Base-by-base conservation (phyloP, 345 rosid genomes). In the Citropsis articulata region DNA sequence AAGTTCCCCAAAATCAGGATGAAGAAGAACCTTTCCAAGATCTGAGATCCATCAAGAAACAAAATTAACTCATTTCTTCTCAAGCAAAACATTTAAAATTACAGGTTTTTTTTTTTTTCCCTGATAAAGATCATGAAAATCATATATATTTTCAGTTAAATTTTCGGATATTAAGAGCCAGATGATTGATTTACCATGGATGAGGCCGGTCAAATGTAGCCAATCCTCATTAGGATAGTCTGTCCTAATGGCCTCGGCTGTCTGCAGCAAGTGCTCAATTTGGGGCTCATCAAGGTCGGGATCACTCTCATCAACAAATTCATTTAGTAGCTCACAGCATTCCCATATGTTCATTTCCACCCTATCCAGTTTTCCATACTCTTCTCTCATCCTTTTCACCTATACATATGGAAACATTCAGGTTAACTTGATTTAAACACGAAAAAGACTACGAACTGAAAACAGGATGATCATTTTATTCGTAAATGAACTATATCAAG, bases 21-120 rank as follows among this genome's bases (percentile, higher is more conserved):
- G 94, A 73, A 92, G 92, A 77, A 94, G 90, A 57, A 92, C 93
- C 83, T 91, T 92, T 63, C 95, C 93, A 31, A 90, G 89, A 87
- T 92, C 97, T 92, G 69, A 22, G 72, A 38, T 38, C 27, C 56
- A 69, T 33, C 57, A 18, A 6, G 27, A 66, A 33, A 22, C 6
- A 31, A 66, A 66, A 38, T 22, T 35, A 35, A 4, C 9, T 1
- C 3, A 21, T 66, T 22, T 10, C n/a, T 59, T 59, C 62, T 59
- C 13, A 45, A 45, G 50, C 18, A 45, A 45, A 45, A 13, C 5
- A 13, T 13, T 3, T 45, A 45, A 12, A 3, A 45, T 2, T 45
- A 3, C 57, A 5, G 7, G 7, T 18, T 18, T 19, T 1, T 4
- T 0, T 53, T 53, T 53, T 53, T 53, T 53, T 53, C 18, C 22